These are phyloP conservation scores for Arctostaphylos glauca DNA, from an alignment of 148 eudicot species.

Conservation along the genomic window DNA sequence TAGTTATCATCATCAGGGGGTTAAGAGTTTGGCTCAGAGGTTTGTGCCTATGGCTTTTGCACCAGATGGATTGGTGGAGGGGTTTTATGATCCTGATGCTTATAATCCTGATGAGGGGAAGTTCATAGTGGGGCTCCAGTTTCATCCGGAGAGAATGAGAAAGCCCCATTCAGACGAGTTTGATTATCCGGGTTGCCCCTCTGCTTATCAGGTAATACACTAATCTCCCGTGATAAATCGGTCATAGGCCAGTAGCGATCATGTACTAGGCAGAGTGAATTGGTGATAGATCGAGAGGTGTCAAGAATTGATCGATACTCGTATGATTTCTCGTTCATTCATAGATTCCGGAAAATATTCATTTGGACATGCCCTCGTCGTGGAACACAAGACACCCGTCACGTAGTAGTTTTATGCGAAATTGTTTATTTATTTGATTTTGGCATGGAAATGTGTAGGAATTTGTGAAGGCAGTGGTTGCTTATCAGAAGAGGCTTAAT, in stretches of 20 bases:
- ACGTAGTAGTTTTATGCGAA: too few relatives aligned
- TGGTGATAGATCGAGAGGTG: too few relatives aligned
- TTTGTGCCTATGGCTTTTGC: constrained; percentile 82
- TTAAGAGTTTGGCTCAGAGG: constrained; percentile 63
- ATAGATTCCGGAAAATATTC: too few relatives aligned
- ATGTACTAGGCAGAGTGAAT: not conserved
- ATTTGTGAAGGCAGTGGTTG: constrained; percentile 72
- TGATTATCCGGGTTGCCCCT: constrained; percentile 78
- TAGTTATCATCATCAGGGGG: constrained; percentile 94
- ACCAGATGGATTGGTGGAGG: constrained; percentile 74
- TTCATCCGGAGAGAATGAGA: constrained; percentile 93
- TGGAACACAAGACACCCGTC: too few relatives aligned
- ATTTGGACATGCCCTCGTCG: too few relatives aligned
- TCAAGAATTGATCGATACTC: too few relatives aligned
- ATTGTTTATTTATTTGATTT: not conserved
- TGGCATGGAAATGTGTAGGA: constrained; percentile 38
- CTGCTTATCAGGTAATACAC: constrained; percentile 60
- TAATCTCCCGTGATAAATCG: not conserved
- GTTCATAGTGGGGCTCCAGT: constrained; percentile 83
- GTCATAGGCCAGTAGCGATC: not conserved
- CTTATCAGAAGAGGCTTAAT: constrained; percentile 58
- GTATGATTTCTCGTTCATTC: too few relatives aligned
- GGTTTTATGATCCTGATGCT: constrained; percentile 71
- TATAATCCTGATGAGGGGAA: constrained; percentile 78
- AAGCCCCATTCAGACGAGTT: constrained; percentile 46